Evolutionary conservation across 441 rosid species (phyloP), one percentile per base, ranked within the genome.

Genomic region (Pelargonium fulgidum): DNA sequence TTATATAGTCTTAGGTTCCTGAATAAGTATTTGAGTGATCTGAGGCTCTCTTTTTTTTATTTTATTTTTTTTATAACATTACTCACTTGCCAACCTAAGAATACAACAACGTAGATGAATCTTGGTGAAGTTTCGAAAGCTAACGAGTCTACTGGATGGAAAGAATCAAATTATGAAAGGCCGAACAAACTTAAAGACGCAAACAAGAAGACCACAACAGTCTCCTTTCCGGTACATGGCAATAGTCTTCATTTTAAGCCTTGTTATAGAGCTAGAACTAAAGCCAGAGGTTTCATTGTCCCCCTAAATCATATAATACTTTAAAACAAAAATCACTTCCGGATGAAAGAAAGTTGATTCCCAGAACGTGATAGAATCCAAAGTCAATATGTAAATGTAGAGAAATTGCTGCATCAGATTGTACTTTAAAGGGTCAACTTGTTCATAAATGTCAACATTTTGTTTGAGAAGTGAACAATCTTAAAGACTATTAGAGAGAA

Each of bases 321-420:
- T 56, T 8, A 7, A 56, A 56, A 56, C 62, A 56, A 24, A 56
- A 56, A 56, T 16, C 20, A 56, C 20, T 56, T 56, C 11, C 62
- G 12, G 26, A 56, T 56, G 62, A 56, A 3, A 56, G 24, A 56
- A 11, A 56, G 20, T 17, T 7, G 22, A 12, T 10, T 56, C 62
- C 62, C 62, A 56, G 20, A 8, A 56, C 62, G 9, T 4, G 62
- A 56, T 33, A 56, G 14, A 24, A 56, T 19, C 19, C 9, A 56
- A 56, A 9, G 62, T 56, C 62, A 33, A 33, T 33, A 4, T 33
- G 39, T 4, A 33, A 33, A 33, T 33, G 39, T 0, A 33, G 39
- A 33, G 39, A 56, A 56, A 24, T 56, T 56, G 24, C 20, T 56
- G 62, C 62, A 56, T 16, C 26, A 56, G 26, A 56, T 56, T 56